These are phyloP conservation scores for Septoria linicola DNA, from an alignment of 2,329 filamentous ascomycete species.

Conservation along the genomic window DNA sequence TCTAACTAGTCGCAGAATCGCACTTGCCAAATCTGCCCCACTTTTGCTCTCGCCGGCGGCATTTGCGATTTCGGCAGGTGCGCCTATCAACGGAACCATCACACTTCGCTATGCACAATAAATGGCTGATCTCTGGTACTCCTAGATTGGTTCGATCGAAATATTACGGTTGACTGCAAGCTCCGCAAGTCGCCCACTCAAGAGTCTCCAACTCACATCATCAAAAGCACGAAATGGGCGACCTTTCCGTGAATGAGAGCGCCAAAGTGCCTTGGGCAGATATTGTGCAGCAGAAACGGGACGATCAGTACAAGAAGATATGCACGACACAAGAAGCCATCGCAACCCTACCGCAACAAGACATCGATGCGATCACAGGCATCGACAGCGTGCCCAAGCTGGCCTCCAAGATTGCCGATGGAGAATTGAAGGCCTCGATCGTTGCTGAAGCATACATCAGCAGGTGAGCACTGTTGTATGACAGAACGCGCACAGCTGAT, in stretches of 20 bases:
- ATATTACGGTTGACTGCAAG: too few species aligned
- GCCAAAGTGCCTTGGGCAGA: background rate
- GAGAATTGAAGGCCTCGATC: constrained; percentile 15
- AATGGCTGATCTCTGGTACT: too few species aligned
- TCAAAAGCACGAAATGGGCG: too few species aligned
- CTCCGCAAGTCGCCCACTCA: too few species aligned
- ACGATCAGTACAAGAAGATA: constrained; percentile 1
- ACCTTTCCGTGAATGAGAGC: background rate
- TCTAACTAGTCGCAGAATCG: too few species aligned
- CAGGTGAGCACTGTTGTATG: constrained; percentile 13
- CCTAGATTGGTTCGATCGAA: too few species aligned
- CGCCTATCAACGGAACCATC: too few species aligned
- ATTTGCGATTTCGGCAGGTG: too few species aligned
- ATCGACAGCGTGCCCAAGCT: constrained; percentile 15
- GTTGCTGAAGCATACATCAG: constrained; percentile 20
- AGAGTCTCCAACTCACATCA: too few species aligned
- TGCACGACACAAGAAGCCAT: background rate
- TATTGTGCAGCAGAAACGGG: constrained; percentile 1
- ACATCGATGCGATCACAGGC: constrained; percentile 1
- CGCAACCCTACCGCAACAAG: background rate
- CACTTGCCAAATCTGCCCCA: too few species aligned
- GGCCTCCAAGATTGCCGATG: constrained; percentile 8
- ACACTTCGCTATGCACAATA: too few species aligned
- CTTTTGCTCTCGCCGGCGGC: too few species aligned
- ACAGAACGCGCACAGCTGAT: background rate